Base-by-base conservation (phyloP, 2,329 filamentous ascomycete species). In the Ceratocystis diversiconidia region DNA sequence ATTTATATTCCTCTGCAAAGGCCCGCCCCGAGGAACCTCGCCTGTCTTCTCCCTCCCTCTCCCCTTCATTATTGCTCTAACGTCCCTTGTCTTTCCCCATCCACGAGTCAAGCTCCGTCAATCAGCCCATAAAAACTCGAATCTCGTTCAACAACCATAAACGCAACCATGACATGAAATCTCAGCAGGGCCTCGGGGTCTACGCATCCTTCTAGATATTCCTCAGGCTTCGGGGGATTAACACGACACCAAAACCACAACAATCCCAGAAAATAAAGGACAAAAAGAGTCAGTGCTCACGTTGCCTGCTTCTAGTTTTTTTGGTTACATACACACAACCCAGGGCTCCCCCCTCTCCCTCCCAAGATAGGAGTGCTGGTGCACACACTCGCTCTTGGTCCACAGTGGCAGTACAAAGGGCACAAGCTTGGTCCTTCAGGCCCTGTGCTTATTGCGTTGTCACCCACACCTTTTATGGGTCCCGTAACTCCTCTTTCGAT, bases 241-340 rank as follows among this genome's bases (percentile, higher is more conserved):
- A 55, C 50, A 55, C 22, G 52, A 57, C 52, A 57, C 52, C 52
- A 57, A 8, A 57, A 57, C 52, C 48, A 19, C 48, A 50, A n/a
- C 10, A 19, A 50, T 50, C 48, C 48, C 48, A 50, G 48, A 50
- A 50, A 25, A 50, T 19, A 50, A 50, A 30, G 25, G 28, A 17
- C 8, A 32, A 57, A 57, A 57, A 57, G 17, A 57, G 52, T 57
- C 52, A 57, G 25, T 57, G 52, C 52, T 30, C 52, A 12, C 22
- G 5, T 57, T 10, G 28, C 52, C 25, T 57, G 52, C 22, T 30
- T 12, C 36, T 41, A 15, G 22, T 25, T n/a, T 30, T 15, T 30
- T 19, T 57, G 52, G 52, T 32, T 57, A 57, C 52, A 57, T 57
- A n/a, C 28, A 57, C n/a, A 22, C 8, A 50, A 41, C 36, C 46